phyloP scores from a whole-genome alignment of 345 rosid species.

The Hirschfeldia incana region DNA sequence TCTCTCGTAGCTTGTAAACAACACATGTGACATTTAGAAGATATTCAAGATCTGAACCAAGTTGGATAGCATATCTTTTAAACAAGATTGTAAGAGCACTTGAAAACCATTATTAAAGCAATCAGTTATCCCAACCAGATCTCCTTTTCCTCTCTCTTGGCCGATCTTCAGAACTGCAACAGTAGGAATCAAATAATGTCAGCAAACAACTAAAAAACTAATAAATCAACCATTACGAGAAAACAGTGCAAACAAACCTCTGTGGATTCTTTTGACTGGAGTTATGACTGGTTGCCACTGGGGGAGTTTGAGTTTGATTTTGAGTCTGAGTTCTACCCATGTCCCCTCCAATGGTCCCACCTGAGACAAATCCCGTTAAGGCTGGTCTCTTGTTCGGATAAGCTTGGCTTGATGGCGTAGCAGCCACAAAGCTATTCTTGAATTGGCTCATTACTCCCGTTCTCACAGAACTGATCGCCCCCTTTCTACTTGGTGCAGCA shows the following conservation, averaged over 20 bases:
- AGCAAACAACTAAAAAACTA: not conserved
- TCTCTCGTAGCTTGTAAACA: not conserved
- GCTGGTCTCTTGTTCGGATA: slow-evolving; percentile 67
- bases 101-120: not conserved
- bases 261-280: slow-evolving; percentile 48
- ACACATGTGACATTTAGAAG: not conserved
- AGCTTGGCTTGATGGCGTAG: slow-evolving; percentile 54
- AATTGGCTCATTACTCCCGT: slow-evolving; percentile 83
- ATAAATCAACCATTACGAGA: not conserved
- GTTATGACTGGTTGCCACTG: slow-evolving; percentile 39
- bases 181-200: not conserved
- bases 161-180: slow-evolving; percentile 61
- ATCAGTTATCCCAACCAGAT: slow-evolving; percentile 81
- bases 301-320: slow-evolving; percentile 21
- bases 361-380: slow-evolving; percentile 81
- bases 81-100: slow-evolving; percentile 2
- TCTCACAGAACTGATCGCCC: slow-evolving; percentile 62
- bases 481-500: not conserved
- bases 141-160: slow-evolving; percentile 82
- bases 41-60: not conserved
- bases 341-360: slow-evolving; percentile 88
- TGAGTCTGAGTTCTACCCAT: slow-evolving; percentile 50
- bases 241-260: slow-evolving; percentile 45
- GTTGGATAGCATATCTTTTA: not conserved
- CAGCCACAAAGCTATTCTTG: slow-evolving; percentile 87